A percentile compares a stretch with the other conserved stretches of the same genome.
phyloP scores from a whole-genome alignment of 805 yeast genomes.

The Zygotorulaspora florentina region DNA sequence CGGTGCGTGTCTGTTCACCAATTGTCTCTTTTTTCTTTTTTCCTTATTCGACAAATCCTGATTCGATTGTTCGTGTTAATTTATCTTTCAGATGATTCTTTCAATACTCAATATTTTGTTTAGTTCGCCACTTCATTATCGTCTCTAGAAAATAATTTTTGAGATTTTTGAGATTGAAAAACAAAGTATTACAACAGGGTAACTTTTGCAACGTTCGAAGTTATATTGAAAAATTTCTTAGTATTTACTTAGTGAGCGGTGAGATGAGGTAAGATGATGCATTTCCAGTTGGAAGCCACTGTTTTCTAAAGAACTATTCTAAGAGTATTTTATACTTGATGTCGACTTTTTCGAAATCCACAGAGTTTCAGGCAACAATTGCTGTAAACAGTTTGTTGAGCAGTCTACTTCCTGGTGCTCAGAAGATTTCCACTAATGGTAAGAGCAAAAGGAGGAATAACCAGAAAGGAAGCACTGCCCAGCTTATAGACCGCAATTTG shows the following conservation, averaged over 20 bases:
- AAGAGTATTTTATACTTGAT: neutral
- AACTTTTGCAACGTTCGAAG: constrained; percentile 6
- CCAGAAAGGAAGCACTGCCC: constrained; percentile 35
- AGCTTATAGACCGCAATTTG: constrained; percentile 37
- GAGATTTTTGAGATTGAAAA: neutral
- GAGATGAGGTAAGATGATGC: constrained; percentile 12
- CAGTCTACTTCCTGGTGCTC: constrained; percentile 38
- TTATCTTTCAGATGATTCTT: constrained; percentile 8
- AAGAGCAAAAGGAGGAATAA: constrained; percentile 6
- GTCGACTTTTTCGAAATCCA: constrained; percentile 22
- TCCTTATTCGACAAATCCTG: constrained; percentile 5
- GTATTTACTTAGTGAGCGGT: constrained; percentile 6
- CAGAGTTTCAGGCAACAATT: constrained; percentile 37
- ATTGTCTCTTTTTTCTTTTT: constrained; percentile 11
- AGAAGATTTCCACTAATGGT: constrained; percentile 14
- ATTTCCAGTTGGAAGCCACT: neutral
- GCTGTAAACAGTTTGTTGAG: constrained; percentile 43
- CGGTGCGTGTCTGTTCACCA: constrained; percentile 2
- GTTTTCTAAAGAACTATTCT: too few species aligned
- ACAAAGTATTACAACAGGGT: neutral
- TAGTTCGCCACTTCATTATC: constrained; percentile 9
- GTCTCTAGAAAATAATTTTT: neutral
- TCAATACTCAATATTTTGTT: constrained; percentile 3
- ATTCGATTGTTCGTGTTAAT: constrained; percentile 10
- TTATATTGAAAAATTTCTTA: constrained; percentile 8